A percentile compares a stretch with the other conserved stretches of the same genome.
Conservation (phyloP, 2,329 filamentous ascomycete genomes). For the Stromatinia cepivora region DNA sequence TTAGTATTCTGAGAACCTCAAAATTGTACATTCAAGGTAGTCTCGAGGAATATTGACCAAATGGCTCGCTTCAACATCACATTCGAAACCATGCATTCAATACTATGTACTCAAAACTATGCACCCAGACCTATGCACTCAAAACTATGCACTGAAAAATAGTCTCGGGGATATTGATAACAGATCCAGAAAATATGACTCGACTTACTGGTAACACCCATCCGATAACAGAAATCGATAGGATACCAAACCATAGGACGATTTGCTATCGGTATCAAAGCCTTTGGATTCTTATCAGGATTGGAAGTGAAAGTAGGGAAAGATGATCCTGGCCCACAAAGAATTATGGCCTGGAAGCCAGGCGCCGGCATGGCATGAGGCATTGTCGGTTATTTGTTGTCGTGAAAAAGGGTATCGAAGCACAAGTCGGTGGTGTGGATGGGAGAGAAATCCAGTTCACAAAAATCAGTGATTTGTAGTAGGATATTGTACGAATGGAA, state of each 20-base stretch:
- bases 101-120: too few relatives aligned
- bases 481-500: neutral
- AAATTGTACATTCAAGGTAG: neutral
- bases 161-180: neutral
- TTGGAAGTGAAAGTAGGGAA: slow-evolving; percentile 81
- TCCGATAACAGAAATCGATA: slow-evolving; percentile 80
- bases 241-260: slow-evolving; percentile 89
- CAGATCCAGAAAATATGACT: neutral
- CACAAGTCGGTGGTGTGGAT: neutral
- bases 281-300: slow-evolving; percentile 78
- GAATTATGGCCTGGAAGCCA: slow-evolving; percentile 78
- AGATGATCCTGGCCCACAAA: slow-evolving; percentile 79
- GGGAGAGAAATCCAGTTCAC: neutral
- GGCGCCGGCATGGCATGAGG: slow-evolving; percentile 76
- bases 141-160: neutral
- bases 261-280: slow-evolving; percentile 79
- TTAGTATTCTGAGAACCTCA: slow-evolving; percentile 24
- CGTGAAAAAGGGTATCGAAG: neutral
- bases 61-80: neutral
- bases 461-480: neutral
- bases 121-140: neutral
- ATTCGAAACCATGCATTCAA: neutral
- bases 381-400: slow-evolving; percentile 49
- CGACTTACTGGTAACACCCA: slow-evolving; percentile 69
- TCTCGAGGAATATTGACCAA: neutral